Evolutionary conservation across 352 stramenopile species (phyloP).

Genomic region (Globisporangium canariense): DNA sequence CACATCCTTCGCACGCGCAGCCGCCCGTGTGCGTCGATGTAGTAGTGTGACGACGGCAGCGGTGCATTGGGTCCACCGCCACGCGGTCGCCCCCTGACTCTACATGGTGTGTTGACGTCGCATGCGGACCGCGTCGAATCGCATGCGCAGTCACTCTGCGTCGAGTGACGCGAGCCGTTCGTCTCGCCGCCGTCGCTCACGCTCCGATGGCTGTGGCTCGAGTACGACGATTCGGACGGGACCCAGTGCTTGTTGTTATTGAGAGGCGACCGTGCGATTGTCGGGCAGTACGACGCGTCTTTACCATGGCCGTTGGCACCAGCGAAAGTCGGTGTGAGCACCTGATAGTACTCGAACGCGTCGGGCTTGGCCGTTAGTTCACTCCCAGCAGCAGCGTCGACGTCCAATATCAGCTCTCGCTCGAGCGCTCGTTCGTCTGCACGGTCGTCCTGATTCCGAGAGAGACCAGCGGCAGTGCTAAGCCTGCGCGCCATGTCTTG

Average conservation of each 20-base stretch:
- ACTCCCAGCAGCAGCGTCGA: not conserved
- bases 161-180: conserved; percentile 23
- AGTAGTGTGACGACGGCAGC: conserved; percentile 58
- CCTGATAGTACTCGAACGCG: conserved; percentile 14
- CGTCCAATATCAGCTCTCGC: conserved; percentile 2
- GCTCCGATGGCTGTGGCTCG: conserved; percentile 19
- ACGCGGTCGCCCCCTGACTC: not conserved
- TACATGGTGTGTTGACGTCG: not conserved
- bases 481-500: conserved; percentile 3
- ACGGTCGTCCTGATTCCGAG: not conserved
- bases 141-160: conserved; percentile 12
- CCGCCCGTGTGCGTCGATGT: conserved; percentile 48
- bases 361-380: not conserved
- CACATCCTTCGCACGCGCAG: conserved; percentile 48
- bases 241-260: conserved; percentile 9
- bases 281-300: conserved; percentile 1
- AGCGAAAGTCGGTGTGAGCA: conserved; percentile 11
- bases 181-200: conserved; percentile 17
- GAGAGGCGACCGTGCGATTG: not conserved
- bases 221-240: conserved; percentile 16
- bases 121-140: conserved; percentile 5
- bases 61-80: not conserved
- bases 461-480: not conserved
- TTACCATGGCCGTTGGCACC: no score
- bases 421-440: not conserved